Base-by-base conservation (phyloP, 352 stramenopile species). In the Pythium rhizo-oryzae region DNA sequence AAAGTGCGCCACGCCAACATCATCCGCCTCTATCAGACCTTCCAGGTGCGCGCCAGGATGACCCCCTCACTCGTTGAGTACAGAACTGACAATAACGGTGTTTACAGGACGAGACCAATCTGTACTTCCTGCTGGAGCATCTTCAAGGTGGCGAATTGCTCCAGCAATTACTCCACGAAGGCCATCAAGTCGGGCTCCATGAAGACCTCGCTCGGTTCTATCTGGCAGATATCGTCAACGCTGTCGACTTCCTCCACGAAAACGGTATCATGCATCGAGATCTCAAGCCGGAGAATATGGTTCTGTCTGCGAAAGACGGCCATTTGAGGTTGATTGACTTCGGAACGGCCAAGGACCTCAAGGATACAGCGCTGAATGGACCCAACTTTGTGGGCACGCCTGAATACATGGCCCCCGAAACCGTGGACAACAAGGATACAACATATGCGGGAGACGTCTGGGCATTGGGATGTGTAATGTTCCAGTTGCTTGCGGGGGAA, bases 121-220 rank as follows among this genome's bases (percentile, higher is more conserved):
- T 99, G 16, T 99, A 99, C 74, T 99, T 98, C 74, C 73, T 99
- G 25, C 90, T 99, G 74, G 96, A 99, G 61, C 80, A 98, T 23
- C 84, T 98, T 56, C 71, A 92, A 21, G 89, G 88, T 4, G 90
- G 91, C 37, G 97, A 99, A 75, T 72, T 99, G 25, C 98, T 98
- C 74, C 81, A 92, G 49, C 74, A 89, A 16, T 82, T 99, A 62
- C 83, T 98, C 28, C 78, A 92, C 39, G 80, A 94, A 46, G 84
- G 81, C 11, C 81, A 78, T 21, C 82, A 92, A 54, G 74, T 97
- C 37, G 89, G 88, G 6, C 72, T 92, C 18, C 77, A 95, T 54
- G 85, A 94, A 57, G 80, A 88, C 12, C 70, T 96, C 15, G 88
- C 89, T n/a, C 78, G 80, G 12, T 98, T 97, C 66, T 98, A 93